A percentile compares a stretch with the other conserved stretches of the same genome.
Evolutionary conservation across 306 rosid genomes (phyloP).

Genomic region (Begonia fuchsioides): DNA sequence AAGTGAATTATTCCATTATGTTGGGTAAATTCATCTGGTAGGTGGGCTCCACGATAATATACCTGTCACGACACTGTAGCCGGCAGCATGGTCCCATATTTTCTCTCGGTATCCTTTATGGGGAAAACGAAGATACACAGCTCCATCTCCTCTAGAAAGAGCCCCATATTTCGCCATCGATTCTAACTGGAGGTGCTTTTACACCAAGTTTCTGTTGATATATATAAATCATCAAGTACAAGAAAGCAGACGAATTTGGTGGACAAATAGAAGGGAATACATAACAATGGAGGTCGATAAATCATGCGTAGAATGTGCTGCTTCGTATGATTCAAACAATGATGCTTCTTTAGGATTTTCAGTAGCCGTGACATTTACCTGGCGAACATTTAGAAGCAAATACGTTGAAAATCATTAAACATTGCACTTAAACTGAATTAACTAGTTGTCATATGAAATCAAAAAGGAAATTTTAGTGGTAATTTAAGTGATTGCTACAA

Average conservation of each 20-base stretch:
- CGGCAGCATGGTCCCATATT: constrained; percentile 99
- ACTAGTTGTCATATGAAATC: too few species aligned
- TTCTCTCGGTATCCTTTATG: constrained; percentile 82
- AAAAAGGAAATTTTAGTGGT: too few species aligned
- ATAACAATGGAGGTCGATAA: constrained; percentile 63
- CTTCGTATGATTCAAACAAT: constrained; percentile 83
- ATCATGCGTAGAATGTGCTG: constrained; percentile 73
- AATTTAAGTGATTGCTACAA: constrained; percentile 6
- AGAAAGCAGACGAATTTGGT: neutral
- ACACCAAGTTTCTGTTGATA: constrained; percentile 84
- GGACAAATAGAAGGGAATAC: constrained; percentile 4
- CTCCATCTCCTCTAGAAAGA: constrained; percentile 94
- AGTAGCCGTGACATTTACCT: constrained; percentile 67
- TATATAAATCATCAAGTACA: neutral
- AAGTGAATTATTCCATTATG: too few species aligned
- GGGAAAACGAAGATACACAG: constrained; percentile 83
- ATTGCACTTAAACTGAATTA: too few species aligned
- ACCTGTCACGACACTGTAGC: constrained; percentile 84
- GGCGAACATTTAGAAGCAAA: neutral
- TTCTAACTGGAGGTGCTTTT: constrained; percentile 87
- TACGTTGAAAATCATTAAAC: too few species aligned
- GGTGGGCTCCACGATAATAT: constrained; percentile 2
- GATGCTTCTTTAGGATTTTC: constrained; percentile 87
- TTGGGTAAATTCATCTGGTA: too few species aligned
- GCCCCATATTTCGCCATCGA: constrained; percentile 92